Evolutionary conservation across 2,329 filamentous ascomycete species (phyloP).

Genomic region (Talaromyces sp.): DNA sequence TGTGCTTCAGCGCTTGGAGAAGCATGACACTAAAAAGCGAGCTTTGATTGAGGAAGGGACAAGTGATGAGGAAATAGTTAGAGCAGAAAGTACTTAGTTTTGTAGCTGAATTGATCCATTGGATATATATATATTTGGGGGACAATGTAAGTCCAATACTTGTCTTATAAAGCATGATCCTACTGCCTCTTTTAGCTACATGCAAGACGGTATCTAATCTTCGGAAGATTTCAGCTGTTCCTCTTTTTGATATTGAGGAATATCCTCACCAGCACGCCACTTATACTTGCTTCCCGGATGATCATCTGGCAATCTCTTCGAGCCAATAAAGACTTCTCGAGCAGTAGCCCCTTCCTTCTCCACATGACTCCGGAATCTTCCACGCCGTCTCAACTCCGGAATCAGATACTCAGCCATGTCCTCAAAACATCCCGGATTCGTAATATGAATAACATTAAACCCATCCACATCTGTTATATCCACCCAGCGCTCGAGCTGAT

Average conservation of each 20-base stretch:
- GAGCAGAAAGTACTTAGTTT: not conserved
- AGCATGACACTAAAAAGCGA: slow-evolving; percentile 23
- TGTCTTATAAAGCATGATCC: too few relatives aligned
- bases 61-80: slow-evolving; percentile 1
- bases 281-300: slow-evolving; percentile 38
- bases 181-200: too few relatives aligned
- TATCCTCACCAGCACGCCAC: slow-evolving; percentile 34
- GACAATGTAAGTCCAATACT: not conserved
- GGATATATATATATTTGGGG: not conserved
- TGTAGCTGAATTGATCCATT: too few relatives aligned
- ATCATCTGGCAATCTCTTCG: slow-evolving; percentile 24
- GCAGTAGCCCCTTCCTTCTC: slow-evolving; percentile 37
- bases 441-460: slow-evolving; percentile 24
- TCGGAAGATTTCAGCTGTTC: not conserved
- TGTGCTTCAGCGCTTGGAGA: slow-evolving; percentile 19
- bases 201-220: not conserved
- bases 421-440: slow-evolving; percentile 23
- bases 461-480: slow-evolving; percentile 24
- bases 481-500: slow-evolving; percentile 33
- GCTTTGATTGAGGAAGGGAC: not conserved
- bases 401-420: slow-evolving; percentile 25
- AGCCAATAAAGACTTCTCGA: slow-evolving; percentile 39
- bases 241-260: slow-evolving; percentile 27
- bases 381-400: slow-evolving; percentile 30
- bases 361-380: slow-evolving; percentile 39